Percentiles rank a stretch among this genome's conserved stretches.
These are phyloP conservation scores for Penicillium soppii DNA, from an alignment of 495 filamentous ascomycete species.

Conservation along the genomic window DNA sequence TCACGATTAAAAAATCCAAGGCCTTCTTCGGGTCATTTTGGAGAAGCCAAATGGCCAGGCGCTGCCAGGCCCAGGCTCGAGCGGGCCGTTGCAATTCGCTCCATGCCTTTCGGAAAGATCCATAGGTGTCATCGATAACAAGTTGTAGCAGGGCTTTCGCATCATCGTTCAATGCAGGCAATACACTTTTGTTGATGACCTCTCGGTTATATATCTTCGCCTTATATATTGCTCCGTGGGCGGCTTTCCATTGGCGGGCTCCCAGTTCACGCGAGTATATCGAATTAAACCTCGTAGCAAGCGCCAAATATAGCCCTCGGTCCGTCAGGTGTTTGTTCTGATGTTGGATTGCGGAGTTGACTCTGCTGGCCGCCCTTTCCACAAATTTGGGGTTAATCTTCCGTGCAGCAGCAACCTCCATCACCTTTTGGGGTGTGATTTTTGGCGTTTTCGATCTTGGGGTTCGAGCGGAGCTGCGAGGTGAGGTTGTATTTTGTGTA, in stretches of 20 bases:
- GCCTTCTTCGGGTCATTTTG: constrained; percentile 40
- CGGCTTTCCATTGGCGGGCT: constrained; percentile 25
- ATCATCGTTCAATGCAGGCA: constrained; percentile 13
- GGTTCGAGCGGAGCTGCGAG: background rate
- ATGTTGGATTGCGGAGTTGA: constrained; percentile 16
- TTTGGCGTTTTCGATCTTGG: background rate
- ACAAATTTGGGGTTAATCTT: constrained; percentile 9
- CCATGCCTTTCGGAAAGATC: constrained; percentile 47
- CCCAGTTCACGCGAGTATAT: constrained; percentile 22
- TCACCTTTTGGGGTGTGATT: constrained; percentile 8
- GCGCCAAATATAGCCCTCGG: constrained; percentile 16
- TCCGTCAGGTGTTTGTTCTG: constrained; percentile 19
- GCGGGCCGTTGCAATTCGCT: constrained; percentile 14
- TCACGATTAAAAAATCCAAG: constrained; percentile 47
- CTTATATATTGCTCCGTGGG: constrained; percentile 25
- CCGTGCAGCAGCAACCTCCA: constrained; percentile 6
- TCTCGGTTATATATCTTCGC: constrained; percentile 22
- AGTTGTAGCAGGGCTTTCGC: constrained; percentile 24
- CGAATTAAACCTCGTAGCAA: constrained; percentile 18
- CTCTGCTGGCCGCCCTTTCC: constrained; percentile 8
- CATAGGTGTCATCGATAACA: constrained; percentile 21
- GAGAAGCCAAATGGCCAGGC: constrained; percentile 53
- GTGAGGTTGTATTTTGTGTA: background rate
- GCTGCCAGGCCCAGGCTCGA: constrained; percentile 47
- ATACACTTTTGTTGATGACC: constrained; percentile 8